A percentile compares a stretch with the other conserved stretches of the same genome.
Conservation (phyloP, 2,329 filamentous ascomycete species). For the Ophiostoma australiae region DNA sequence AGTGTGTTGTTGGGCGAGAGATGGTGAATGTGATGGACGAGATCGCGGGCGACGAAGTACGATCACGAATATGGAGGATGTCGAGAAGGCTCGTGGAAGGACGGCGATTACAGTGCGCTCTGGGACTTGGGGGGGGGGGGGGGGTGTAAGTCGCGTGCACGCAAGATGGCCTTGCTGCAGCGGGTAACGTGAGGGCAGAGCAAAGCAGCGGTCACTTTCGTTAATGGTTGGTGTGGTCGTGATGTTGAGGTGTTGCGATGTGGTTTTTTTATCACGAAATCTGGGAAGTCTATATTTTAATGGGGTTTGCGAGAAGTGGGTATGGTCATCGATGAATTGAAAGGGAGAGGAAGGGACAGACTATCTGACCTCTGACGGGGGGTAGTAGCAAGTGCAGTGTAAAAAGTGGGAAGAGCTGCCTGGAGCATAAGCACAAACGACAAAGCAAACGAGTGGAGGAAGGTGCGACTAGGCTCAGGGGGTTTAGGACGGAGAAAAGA, state of each 20-base stretch:
- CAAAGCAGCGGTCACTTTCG: conserved; percentile 26
- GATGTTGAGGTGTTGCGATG: conserved; percentile 17
- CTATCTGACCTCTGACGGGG: neutral
- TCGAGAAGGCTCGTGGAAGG: neutral
- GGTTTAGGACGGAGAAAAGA: conserved; percentile 10
- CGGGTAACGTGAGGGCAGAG: conserved; percentile 20
- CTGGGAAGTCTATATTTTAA: conserved; percentile 27
- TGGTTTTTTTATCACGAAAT: conserved; percentile 22
- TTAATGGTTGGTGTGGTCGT: conserved; percentile 22
- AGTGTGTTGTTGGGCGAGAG: neutral
- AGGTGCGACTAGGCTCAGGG: conserved; percentile 9
- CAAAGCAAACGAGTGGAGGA: conserved; percentile 15
- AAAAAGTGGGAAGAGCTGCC: conserved; percentile 11
- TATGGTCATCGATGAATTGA: conserved; percentile 14
- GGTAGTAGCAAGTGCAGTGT: neutral
- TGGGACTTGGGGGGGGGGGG: neutral
- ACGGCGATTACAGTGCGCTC: neutral
- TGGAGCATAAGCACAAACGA: neutral
- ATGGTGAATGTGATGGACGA: neutral
- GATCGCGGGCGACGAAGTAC: neutral
- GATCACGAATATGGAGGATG: neutral
- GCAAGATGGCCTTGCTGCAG: conserved; percentile 27
- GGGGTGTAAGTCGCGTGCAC: conserved; percentile 22
- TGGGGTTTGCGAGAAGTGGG: conserved; percentile 24
- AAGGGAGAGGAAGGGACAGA: neutral